Percentiles rank a stretch among this genome's conserved stretches.
Evolutionary conservation across 495 filamentous ascomycete species (phyloP).

Genomic region (Lasiosphaeria hispida): DNA sequence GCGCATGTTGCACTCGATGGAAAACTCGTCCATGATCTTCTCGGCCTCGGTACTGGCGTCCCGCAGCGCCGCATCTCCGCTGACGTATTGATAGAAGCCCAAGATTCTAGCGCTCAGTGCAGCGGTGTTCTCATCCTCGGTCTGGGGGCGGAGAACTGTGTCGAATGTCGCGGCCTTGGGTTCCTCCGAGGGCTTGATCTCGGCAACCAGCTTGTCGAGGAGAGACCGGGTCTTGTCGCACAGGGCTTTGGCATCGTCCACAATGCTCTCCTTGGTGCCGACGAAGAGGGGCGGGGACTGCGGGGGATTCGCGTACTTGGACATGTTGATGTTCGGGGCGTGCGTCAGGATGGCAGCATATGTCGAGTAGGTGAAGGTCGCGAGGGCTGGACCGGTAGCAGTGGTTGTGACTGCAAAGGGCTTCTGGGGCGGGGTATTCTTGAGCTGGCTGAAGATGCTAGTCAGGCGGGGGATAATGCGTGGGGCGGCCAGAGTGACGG

Average conservation of each 20-base stretch:
- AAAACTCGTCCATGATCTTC: constrained; percentile 58
- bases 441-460: constrained; percentile 57
- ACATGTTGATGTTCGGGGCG: constrained; percentile 25
- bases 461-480: constrained; percentile 63
- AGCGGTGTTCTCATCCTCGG: constrained; percentile 64
- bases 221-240: constrained; percentile 65
- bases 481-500: constrained; percentile 76
- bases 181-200: constrained; percentile 54
- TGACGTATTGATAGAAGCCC: constrained; percentile 79
- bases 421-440: constrained; percentile 22
- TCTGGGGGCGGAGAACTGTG: constrained; percentile 61
- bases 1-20: constrained; percentile 59
- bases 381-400: constrained; percentile 8
- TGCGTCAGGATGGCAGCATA: constrained; percentile 21
- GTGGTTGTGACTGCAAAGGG: constrained; percentile 16
- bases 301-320: constrained; percentile 66
- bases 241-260: constrained; percentile 72
- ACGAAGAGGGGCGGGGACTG: constrained; percentile 85
- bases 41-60: constrained; percentile 60
- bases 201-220: constrained; percentile 71
- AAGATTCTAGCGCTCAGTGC: constrained; percentile 60
- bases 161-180: constrained; percentile 59
- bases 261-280: constrained; percentile 71
- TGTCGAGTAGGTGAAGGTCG: constrained; percentile 22
- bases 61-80: constrained; percentile 63